Evolutionary conservation across 2,329 filamentous ascomycete genomes (phyloP), one percentile per base, ranked within the genome.

Genomic region (Sphaerulina vaccinii): DNA sequence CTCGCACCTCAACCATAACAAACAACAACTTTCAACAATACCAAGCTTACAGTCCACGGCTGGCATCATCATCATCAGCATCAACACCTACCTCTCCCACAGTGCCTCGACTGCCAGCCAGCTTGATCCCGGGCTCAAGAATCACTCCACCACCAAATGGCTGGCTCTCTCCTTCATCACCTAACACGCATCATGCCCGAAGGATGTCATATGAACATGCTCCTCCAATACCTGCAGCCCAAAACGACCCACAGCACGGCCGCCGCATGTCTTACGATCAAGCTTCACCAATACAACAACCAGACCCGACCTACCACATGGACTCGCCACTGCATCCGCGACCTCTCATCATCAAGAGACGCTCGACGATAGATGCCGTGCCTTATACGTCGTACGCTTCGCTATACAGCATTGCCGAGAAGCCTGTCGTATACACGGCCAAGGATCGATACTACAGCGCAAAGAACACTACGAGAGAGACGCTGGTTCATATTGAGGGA

Each of bases 1-100:
- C 45, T 19, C 37, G 45, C 18, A 49, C 45, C 24, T 49, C 45
- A 5, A 49, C 45, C 10, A 49, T 49, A 23, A 49, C 45, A n/a
- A 49, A 49, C 36, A 49, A 49, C 45, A 49, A 41, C 45, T 21
- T 13, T 7, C 15, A 16, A 33, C 23, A 49, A 33, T 41, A 49
- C 45, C 36, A 35, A 10, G 36, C 45, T 19, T 35, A 41, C 37
- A 41, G 22, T 16, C 45, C 27, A 24, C 18, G 24, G 5, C 10
- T 23, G 13, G 18, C 27, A 29, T 35, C 36, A 5, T 23, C 29
- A 10, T 22, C 35, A n/a, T 18, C 24, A 10, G 29, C 35, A 36
- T 38, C 33, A 2, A 22, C 23, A 11, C 33, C 35, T 23, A 23
- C 24, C 7, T 22, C 35, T 8, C 21, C 33, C 16, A 35, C 24